A percentile compares a stretch with the other conserved stretches of the same genome.
Conservation (phyloP, 2,329 filamentous ascomycete genomes). For the Aspergillus flavus region DNA sequence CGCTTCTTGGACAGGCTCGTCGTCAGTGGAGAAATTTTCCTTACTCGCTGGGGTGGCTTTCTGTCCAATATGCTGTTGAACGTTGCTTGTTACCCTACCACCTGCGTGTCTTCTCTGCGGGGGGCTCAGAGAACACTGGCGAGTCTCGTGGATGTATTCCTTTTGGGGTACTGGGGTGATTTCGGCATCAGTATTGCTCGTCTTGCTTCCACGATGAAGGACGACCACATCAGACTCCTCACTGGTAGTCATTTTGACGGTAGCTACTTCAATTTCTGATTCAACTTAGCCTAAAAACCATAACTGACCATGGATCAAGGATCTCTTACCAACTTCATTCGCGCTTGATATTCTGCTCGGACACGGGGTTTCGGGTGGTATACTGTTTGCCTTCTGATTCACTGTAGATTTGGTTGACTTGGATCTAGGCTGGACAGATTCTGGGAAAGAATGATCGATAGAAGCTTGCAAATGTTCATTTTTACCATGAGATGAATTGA, state of each 20-base stretch:
- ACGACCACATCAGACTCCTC: constrained; percentile 27
- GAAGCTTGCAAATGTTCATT: not conserved
- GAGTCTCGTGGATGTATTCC: not conserved
- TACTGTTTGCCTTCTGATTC: not conserved
- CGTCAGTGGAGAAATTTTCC: not conserved
- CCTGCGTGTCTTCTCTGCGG: not conserved
- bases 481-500: not conserved
- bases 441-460: not conserved
- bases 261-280: not conserved
- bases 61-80: not conserved
- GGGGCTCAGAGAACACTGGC: not conserved
- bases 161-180: not conserved
- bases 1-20: not conserved
- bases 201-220: constrained; percentile 13
- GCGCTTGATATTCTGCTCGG: not conserved
- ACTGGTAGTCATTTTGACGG: constrained; percentile 13
- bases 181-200: not conserved
- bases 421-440: not conserved
- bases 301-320: no score
- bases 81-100: not conserved
- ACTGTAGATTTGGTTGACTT: not conserved
- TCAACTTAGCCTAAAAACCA: not conserved
- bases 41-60: no score
- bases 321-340: not conserved
- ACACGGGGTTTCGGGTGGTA: not conserved